These are phyloP conservation scores for Boletus pseudo-olivaceus DNA, from an alignment of 768 basidiomycete species.

Conservation along the genomic window DNA sequence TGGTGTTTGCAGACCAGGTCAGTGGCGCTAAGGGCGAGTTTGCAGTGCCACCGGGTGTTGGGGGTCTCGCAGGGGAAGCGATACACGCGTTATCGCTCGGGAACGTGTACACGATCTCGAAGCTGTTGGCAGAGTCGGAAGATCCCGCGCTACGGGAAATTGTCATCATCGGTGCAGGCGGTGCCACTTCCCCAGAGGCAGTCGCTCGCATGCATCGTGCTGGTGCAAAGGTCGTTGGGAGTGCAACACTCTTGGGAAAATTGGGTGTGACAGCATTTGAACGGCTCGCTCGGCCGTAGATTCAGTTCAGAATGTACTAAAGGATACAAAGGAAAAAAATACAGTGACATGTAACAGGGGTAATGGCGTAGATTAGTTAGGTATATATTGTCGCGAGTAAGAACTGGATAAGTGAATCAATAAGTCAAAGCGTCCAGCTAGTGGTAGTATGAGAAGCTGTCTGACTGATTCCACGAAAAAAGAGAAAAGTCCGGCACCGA, in stretches of 20 bases:
- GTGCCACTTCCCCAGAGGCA: slow-evolving; percentile 61
- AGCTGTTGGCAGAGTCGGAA: slow-evolving; percentile 42
- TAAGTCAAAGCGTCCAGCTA: slow-evolving; percentile 25
- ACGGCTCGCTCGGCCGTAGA: slow-evolving; percentile 27
- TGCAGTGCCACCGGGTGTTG: slow-evolving; percentile 62
- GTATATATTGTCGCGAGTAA: slow-evolving; percentile 7
- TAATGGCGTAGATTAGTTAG: slow-evolving; percentile 14
- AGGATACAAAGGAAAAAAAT: slow-evolving; percentile 19
- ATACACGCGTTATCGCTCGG: slow-evolving; percentile 77
- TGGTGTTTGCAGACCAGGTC: slow-evolving; percentile 60
- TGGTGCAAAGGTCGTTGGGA: slow-evolving; percentile 70
- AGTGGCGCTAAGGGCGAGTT: slow-evolving; percentile 30
- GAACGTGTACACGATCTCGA: slow-evolving; percentile 63
- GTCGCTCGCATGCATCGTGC: slow-evolving; percentile 67
- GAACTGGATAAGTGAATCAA: slow-evolving; percentile 21
- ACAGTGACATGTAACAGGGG: slow-evolving; percentile 16
- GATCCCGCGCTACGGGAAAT: slow-evolving; percentile 46
- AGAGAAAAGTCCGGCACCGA: slow-evolving; percentile 14
- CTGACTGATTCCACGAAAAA: slow-evolving; percentile 23
- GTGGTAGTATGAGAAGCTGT: slow-evolving; percentile 20
- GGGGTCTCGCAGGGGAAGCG: slow-evolving; percentile 74
- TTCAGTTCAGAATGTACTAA: slow-evolving; percentile 2
- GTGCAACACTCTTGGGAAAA: slow-evolving; percentile 54
- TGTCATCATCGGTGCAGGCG: slow-evolving; percentile 76
- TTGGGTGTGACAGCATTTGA: slow-evolving; percentile 54